These are phyloP conservation scores for Cytospora leucostoma DNA, from an alignment of 2,329 filamentous ascomycete species.

Conservation along the genomic window DNA sequence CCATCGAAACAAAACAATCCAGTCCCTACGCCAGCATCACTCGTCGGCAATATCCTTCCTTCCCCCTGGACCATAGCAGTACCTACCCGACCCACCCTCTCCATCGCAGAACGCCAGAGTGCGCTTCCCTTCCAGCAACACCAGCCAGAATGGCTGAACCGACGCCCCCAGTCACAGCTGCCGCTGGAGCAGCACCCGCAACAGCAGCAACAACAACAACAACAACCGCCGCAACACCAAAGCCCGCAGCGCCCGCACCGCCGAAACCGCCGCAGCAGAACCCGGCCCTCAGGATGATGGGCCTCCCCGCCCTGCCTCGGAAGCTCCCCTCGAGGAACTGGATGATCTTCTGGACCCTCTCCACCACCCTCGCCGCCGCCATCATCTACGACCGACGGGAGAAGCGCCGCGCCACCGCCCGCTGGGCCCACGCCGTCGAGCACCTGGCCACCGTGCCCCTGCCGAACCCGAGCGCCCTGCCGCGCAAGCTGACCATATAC, in stretches of 20 bases:
- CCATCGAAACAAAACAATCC: background rate
- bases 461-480: slow-evolving; percentile 63
- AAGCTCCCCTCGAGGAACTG: slow-evolving; percentile 94
- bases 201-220: slow-evolving; percentile 29
- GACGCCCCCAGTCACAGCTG: slow-evolving; percentile 13
- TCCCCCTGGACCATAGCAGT: background rate
- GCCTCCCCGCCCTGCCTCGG: slow-evolving; percentile 78
- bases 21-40: background rate
- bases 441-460: slow-evolving; percentile 80
- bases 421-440: slow-evolving; percentile 83
- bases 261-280: slow-evolving; percentile 58
- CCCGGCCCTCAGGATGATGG: slow-evolving; percentile 76
- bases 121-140: background rate
- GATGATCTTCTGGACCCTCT: slow-evolving; percentile 89
- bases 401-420: slow-evolving; percentile 80
- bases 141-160: slow-evolving; percentile 26
- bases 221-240: slow-evolving; percentile 23
- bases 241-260: slow-evolving; percentile 32
- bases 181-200: slow-evolving; percentile 33
- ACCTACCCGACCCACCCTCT: too few relatives aligned
- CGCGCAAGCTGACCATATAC: slow-evolving; percentile 82
- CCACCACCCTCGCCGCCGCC: slow-evolving; percentile 74
- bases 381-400: slow-evolving; percentile 91
- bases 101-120: too few relatives aligned
- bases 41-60: background rate